A percentile compares a stretch with the other conserved stretches of the same genome.
These are phyloP conservation scores for Nigrospora sphaerica DNA, from an alignment of 2,329 filamentous ascomycete species.

Conservation along the genomic window DNA sequence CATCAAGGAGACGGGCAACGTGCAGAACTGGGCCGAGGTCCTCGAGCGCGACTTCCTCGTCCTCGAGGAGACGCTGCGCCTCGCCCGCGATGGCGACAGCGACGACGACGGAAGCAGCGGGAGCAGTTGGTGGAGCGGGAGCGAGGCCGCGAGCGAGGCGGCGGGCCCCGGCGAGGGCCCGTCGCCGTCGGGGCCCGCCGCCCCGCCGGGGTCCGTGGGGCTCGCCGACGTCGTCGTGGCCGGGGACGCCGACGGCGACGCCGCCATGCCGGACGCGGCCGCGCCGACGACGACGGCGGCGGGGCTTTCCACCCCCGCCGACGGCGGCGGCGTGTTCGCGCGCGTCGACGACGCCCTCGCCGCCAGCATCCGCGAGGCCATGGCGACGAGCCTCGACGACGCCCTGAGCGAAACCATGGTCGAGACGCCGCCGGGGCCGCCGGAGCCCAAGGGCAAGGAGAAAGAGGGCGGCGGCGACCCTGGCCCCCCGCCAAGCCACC, in stretches of 20 bases:
- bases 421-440: not conserved
- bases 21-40: conserved; percentile 85
- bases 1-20: conserved; percentile 72
- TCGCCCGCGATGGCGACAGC: conserved; percentile 33
- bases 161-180: conserved; percentile 30
- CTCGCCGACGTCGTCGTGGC: too few relatives aligned
- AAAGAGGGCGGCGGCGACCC: conserved; percentile 5
- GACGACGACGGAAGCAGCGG: conserved; percentile 12
- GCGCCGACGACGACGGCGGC: too few relatives aligned
- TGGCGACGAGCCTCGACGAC: conserved; percentile 18
- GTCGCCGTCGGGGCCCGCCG: not conserved
- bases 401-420: not conserved
- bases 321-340: conserved; percentile 3
- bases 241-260: too few relatives aligned
- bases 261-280: too few relatives aligned
- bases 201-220: too few relatives aligned
- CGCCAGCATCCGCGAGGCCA: conserved; percentile 21
- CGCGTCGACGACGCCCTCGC: conserved; percentile 16
- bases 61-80: conserved; percentile 55
- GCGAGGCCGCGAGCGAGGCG: conserved; percentile 17
- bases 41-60: conserved; percentile 61
- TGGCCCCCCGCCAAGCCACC: not conserved
- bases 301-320: not conserved
- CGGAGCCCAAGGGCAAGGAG: conserved; percentile 15
- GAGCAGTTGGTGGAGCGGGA: conserved; percentile 16